Base-by-base conservation (phyloP, 2,329 filamentous ascomycete species). In the Graphilbum fragrans region DNA sequence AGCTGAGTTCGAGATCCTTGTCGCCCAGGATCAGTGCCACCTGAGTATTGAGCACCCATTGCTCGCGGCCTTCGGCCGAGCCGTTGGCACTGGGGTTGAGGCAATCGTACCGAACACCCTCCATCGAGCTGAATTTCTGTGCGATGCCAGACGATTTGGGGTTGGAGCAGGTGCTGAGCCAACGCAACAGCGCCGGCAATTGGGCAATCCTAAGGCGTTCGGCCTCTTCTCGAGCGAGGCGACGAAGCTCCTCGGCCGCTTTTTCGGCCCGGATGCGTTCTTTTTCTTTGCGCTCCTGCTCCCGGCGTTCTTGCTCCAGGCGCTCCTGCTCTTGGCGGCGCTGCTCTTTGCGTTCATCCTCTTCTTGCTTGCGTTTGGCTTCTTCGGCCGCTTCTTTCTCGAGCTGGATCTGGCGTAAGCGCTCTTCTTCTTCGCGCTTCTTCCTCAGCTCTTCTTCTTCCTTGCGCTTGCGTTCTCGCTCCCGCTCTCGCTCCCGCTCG, bases 1-100 rank as follows among this genome's bases (percentile, higher is more conserved):
- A 64, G 14, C 73, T 70, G 3, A 82, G 63, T 14, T 64, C 60
- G 18, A 79, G 58, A 49, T 82, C 77, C 52, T 78, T 80, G 51
- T 80, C 75, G 14, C 77, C 77, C 2, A 82, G 61, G 9, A 82
- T 65, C 14, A 81, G 59, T 9, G 77, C 77, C 38, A 72, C 75
- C 43, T 80, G 72, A 3, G 71, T 74, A 50, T 80, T 82, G 38
- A 81, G 65, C 42, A 81, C 58, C 77, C 77, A 82, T 49, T 77
- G 74, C 49, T 80, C 77, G 38, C 75, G 67, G n/a, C 74, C 76
- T 37, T 68, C 69, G 2, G 66, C 50, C 11, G 68, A 71, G 8
- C 69, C 69, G 6, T 68, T 72, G 14, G 67, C 61, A 23, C 66
- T 64, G 4, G 67, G 65, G 14, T 66, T 65, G 43, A 81, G 77